A percentile compares a stretch with the other conserved stretches of the same genome.
These are phyloP conservation scores for Agaricus subrufescens DNA, from an alignment of 768 basidiomycete species.

Conservation along the genomic window DNA sequence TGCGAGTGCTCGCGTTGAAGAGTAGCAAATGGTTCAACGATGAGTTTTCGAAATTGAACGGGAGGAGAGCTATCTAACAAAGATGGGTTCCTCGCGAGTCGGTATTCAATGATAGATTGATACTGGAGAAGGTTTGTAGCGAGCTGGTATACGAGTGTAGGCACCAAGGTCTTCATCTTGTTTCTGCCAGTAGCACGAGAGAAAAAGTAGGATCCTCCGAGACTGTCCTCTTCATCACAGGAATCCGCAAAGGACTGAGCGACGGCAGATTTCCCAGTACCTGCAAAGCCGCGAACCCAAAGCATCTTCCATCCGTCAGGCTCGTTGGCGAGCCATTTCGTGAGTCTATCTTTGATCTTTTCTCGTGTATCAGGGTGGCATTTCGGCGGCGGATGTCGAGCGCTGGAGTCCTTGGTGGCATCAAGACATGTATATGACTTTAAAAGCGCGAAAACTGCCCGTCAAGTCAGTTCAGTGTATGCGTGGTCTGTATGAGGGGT, in stretches of 20 bases:
- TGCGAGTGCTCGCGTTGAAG: background rate
- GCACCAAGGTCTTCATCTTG: background rate
- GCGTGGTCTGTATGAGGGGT: no score
- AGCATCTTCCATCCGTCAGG: background rate
- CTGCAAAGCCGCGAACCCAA: constrained; percentile 7
- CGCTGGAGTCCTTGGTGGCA: background rate
- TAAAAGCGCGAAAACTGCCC: background rate
- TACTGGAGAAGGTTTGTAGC: background rate
- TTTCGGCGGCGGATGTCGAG: background rate
- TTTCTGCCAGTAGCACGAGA: background rate
- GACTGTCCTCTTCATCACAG: background rate
- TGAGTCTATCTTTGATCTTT: background rate
- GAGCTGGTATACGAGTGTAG: constrained; percentile 6
- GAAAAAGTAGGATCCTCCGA: constrained; percentile 6
- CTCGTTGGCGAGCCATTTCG: background rate
- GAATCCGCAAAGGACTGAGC: constrained; percentile 4
- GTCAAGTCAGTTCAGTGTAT: background rate
- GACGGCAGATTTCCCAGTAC: constrained; percentile 10
- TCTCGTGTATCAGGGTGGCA: background rate
- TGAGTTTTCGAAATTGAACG: constrained; percentile 1
- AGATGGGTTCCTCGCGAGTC: background rate
- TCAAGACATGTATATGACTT: background rate
- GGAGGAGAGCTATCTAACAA: background rate
- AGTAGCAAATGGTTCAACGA: background rate
- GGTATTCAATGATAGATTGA: background rate